Percentiles rank a stretch among this genome's conserved stretches.
These are phyloP conservation scores for Groenewaldozyma auringiensis DNA, from an alignment of 1,139 yeast species.

Conservation along the genomic window DNA sequence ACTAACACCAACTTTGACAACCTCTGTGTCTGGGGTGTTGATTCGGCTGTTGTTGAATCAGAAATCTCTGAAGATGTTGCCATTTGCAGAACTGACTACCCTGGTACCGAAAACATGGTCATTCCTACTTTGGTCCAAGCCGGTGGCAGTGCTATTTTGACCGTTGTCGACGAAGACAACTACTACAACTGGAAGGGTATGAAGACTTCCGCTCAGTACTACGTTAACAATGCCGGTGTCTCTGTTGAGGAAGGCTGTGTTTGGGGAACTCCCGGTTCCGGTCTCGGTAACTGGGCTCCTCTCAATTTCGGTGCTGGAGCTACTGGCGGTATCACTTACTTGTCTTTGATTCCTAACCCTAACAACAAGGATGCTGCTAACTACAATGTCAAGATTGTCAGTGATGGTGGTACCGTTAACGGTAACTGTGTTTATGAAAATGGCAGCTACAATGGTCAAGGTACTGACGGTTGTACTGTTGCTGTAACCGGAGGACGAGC, in stretches of 20 bases:
- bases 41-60: conserved; percentile 61
- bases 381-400: conserved; percentile 81
- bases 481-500: conserved; percentile 80
- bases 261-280: conserved; percentile 79
- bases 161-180: conserved; percentile 68
- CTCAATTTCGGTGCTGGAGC: conserved; percentile 89
- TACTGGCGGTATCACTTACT: conserved; percentile 69
- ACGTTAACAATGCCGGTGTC: conserved; percentile 95
- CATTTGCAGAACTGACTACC: conserved; percentile 96
- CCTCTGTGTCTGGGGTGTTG: conserved; percentile 80
- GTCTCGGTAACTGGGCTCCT: conserved; percentile 98
- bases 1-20: conserved; percentile 53
- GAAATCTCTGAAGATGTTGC: conserved; percentile 62
- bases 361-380: conserved; percentile 71
- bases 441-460: conserved; percentile 63
- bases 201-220: conserved; percentile 88
- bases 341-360: conserved; percentile 93
- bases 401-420: conserved; percentile 49
- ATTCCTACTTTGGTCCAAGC: conserved; percentile 76
- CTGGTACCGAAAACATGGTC: conserved; percentile 98
- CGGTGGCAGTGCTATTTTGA: conserved; percentile 56
- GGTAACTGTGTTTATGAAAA: conserved; percentile 78
- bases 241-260: conserved; percentile 81
- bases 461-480: conserved; percentile 85
- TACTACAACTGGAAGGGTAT: conserved; percentile 81